Percentiles rank a stretch among this genome's conserved stretches.
phyloP scores from a whole-genome alignment of 2,329 filamentous ascomycete genomes.

The Corynespora cassiicola region DNA sequence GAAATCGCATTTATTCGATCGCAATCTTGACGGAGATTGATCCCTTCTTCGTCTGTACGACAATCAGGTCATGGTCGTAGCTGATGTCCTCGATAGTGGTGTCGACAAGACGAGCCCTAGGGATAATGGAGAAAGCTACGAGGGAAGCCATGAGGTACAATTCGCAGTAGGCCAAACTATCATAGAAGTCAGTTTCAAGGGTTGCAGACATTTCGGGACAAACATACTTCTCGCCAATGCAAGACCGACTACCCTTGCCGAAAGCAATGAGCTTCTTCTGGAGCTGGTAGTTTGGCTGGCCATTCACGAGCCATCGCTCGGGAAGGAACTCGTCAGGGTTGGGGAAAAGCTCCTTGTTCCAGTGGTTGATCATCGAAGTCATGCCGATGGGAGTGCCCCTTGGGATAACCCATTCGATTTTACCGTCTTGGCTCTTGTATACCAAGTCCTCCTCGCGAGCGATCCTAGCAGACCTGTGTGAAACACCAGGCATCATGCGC shows the following conservation, averaged over 20 bases:
- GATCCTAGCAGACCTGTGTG: constrained; percentile 23
- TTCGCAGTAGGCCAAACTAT: constrained; percentile 31
- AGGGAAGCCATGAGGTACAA: constrained; percentile 31
- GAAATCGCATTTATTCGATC: constrained; percentile 24
- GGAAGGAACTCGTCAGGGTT: constrained; percentile 35
- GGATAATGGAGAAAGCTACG: constrained; percentile 25
- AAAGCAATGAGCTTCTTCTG: constrained; percentile 33
- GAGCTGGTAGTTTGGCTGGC: constrained; percentile 22
- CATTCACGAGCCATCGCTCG: constrained; percentile 41
- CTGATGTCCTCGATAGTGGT: constrained; percentile 29
- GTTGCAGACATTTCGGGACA: background rate
- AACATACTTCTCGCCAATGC: constrained; percentile 39
- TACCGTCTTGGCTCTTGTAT: constrained; percentile 8
- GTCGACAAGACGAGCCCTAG: constrained; percentile 28
- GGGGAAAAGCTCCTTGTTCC: constrained; percentile 40
- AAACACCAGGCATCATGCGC: constrained; percentile 41
- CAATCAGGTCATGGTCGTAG: constrained; percentile 33
- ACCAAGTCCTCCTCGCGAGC: constrained; percentile 26
- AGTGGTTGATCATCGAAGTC: constrained; percentile 39
- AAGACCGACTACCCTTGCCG: constrained; percentile 34
- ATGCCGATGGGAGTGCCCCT: constrained; percentile 34
- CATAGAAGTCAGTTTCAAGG: background rate
- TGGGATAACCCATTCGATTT: constrained; percentile 29
- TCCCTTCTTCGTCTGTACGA: constrained; percentile 31
- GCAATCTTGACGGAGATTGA: constrained; percentile 31